phyloP scores from a whole-genome alignment of 106 monocot genomes.

The Apostasia shenzhenica region DNA sequence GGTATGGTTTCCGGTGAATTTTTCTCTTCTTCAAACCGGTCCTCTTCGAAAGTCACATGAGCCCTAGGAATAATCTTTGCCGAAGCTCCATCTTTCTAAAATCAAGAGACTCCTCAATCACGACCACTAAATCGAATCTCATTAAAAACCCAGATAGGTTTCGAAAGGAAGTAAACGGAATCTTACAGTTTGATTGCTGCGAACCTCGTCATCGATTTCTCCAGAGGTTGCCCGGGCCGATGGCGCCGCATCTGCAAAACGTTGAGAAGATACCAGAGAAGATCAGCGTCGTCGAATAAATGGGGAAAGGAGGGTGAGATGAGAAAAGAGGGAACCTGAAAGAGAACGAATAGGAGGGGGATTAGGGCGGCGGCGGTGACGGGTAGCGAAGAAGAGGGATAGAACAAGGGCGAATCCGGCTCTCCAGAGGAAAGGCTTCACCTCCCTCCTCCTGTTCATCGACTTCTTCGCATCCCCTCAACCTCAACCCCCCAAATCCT shows the following conservation, averaged over 20 bases:
- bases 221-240: neutral
- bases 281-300: neutral
- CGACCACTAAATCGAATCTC: neutral
- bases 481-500: neutral
- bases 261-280: neutral
- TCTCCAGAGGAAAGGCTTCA: conserved; percentile 33
- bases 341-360: conserved; percentile 7
- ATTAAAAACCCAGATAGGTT: neutral
- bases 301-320: neutral
- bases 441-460: conserved; percentile 8
- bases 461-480: conserved; percentile 4
- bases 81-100: conserved; percentile 21
- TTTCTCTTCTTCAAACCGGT: conserved; percentile 13
- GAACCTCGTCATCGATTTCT: conserved; percentile 20
- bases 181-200: conserved; percentile 20
- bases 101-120: neutral
- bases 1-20: neutral
- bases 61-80: conserved; percentile 15
- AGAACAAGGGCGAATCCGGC: conserved; percentile 32
- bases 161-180: neutral
- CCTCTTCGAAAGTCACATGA: neutral
- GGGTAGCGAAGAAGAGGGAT: conserved; percentile 30
- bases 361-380: conserved; percentile 11
- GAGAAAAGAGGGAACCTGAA: neutral
- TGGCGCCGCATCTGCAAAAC: neutral